Base-by-base conservation (phyloP, 768 basidiomycete genomes). In the Tephrocybe sp. region DNA sequence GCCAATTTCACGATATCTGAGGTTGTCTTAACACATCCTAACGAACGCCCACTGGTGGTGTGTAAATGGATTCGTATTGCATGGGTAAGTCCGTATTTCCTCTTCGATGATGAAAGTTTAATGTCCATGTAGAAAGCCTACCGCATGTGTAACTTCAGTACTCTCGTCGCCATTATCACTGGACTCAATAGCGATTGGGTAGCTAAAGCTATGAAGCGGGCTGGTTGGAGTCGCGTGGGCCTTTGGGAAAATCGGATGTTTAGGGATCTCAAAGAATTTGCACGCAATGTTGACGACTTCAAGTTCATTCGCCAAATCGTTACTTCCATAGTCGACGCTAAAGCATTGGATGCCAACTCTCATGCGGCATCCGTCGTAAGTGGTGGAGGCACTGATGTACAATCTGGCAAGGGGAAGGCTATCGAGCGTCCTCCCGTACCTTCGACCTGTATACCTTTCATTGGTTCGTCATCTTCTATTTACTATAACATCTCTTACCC, bases 1-100 rank as follows among this genome's bases (percentile, higher is more conserved):
- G 82, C 84, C 2, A 84, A 86, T 58, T 97, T 93, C 57, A 80
- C 86, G 5, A 71, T 80, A 18, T 84, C 88, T 3, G 94, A 97
- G 69, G 78, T 95, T 45, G 78, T 92, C 19, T 68, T 91, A 48
- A 87, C 92, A 1, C 76, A 77, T 8, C 84, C 83, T 4, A 66
- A 65, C 45, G 83, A 90, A 45, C 77, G 93, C 16, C 76, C 75
- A 29, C 53, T 74, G 40, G 68, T 97, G 16, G 79, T 90, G 42
- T 72, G 70, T 50, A 94, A 92, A 68, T 86, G 95, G 63, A 83
- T 94, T 53, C 83, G 90, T 34, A 71, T 95, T 48, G 93, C 93
- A 31, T 91, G 83, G 76, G 91, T 92, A 57, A 63, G 85, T 71
- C 30, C 37, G 10, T 45, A 15, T 45, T 15, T 30, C 52, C 27